Conservation (phyloP, 148 eudicot species). For the Beta vulgaris region DNA sequence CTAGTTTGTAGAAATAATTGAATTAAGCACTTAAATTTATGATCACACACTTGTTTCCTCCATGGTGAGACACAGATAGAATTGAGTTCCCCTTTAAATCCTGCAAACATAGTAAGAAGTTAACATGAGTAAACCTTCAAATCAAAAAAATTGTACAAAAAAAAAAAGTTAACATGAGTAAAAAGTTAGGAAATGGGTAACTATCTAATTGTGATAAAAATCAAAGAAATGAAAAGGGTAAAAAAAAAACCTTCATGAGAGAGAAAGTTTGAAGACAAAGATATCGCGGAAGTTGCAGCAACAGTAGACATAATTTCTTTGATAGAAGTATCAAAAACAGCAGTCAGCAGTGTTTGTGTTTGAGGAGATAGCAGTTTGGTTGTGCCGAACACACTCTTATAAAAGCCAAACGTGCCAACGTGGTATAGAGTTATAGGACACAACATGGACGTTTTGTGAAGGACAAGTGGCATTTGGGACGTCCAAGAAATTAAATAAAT, state of each 20-base stretch:
- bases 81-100: constrained; percentile 26
- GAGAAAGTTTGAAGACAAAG: constrained; percentile 26
- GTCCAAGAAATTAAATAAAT: no score
- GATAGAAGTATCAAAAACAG: no score
- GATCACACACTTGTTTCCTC: constrained; percentile 27
- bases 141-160: not conserved
- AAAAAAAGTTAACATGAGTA: not conserved
- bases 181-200: not conserved
- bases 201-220: not conserved
- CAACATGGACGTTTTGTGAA: no score
- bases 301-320: constrained; percentile 19
- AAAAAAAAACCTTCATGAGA: constrained; percentile 20
- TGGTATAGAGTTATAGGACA: no score
- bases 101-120: constrained; percentile 13
- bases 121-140: not conserved
- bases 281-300: constrained; percentile 23
- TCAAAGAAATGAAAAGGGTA: not conserved
- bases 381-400: constrained; percentile 3
- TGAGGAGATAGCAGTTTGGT: not conserved
- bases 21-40: no score
- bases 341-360: not conserved
- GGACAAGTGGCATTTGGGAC: no score
- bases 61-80: constrained; percentile 15
- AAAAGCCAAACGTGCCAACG: no score
- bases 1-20: no score